A percentile compares a stretch with the other conserved stretches of the same genome.
Evolutionary conservation across 2,329 filamentous ascomycete species (phyloP).

Genomic region (Sphaerulina musiva): DNA sequence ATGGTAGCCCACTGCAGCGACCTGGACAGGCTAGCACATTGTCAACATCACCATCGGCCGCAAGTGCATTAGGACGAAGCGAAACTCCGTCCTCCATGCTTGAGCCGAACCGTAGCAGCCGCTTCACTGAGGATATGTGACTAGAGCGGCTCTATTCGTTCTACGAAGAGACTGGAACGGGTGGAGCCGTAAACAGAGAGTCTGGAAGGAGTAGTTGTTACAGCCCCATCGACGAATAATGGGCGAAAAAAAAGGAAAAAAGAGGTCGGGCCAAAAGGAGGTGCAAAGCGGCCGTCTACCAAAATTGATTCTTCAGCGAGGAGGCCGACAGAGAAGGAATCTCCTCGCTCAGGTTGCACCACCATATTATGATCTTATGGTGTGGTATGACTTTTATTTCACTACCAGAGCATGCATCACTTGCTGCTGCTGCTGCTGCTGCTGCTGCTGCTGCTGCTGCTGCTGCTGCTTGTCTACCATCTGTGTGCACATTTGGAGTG

Average conservation of each 20-base stretch:
- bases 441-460: neutral
- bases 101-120: constrained; percentile 19
- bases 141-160: constrained; percentile 10
- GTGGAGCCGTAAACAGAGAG: constrained; percentile 3
- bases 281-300: neutral
- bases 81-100: constrained; percentile 18
- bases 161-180: constrained; percentile 3
- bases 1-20: constrained; percentile 27
- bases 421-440: neutral
- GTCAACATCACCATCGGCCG: constrained; percentile 15
- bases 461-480: neutral
- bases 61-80: constrained; percentile 11
- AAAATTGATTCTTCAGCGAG: neutral
- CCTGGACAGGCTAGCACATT: constrained; percentile 10
- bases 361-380: constrained; percentile 10
- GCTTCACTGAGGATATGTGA: constrained; percentile 28
- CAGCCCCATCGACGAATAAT: constrained; percentile 2
- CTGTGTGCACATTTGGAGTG: constrained; percentile 4
- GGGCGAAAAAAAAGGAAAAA: neutral
- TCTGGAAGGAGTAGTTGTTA: constrained; percentile 3
- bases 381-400: neutral
- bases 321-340: neutral
- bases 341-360: neutral
- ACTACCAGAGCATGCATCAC: neutral
- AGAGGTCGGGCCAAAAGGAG: neutral